phyloP scores from a whole-genome alignment of 495 filamentous ascomycete species.

The Penicillium tannophilum region DNA sequence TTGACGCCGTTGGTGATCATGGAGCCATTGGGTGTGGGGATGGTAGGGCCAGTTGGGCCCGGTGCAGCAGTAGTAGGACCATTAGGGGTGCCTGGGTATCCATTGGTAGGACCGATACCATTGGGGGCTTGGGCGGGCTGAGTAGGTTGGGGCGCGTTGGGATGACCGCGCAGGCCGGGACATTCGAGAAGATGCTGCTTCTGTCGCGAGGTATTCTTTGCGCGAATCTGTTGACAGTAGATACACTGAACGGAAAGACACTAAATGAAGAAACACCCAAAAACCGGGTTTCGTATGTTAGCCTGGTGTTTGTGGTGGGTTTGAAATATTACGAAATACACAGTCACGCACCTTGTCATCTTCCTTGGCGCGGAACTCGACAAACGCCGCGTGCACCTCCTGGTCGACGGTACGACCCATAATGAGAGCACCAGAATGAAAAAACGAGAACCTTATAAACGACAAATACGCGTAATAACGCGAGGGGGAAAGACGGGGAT shows the following conservation, averaged over 20 bases:
- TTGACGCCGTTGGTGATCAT: slow-evolving; percentile 52
- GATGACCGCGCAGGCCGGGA: slow-evolving; percentile 50
- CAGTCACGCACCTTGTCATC: slow-evolving; percentile 59
- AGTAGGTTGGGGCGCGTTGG: slow-evolving; percentile 46
- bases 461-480: neutral
- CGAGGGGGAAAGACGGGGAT: slow-evolving; percentile 2
- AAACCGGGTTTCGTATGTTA: slow-evolving; percentile 33
- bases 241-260: slow-evolving; percentile 62
- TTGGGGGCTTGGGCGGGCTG: slow-evolving; percentile 45
- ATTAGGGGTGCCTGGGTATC: slow-evolving; percentile 50
- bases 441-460: neutral
- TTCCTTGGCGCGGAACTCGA: slow-evolving; percentile 63
- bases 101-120: slow-evolving; percentile 47
- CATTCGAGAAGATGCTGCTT: slow-evolving; percentile 59
- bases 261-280: slow-evolving; percentile 34
- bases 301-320: slow-evolving; percentile 28
- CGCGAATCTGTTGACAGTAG: slow-evolving; percentile 60
- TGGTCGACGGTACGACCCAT: slow-evolving; percentile 62
- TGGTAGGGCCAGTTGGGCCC: slow-evolving; percentile 36
- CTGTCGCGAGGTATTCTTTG: slow-evolving; percentile 61
- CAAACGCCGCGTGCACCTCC: slow-evolving; percentile 59
- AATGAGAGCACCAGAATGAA: slow-evolving; percentile 28
- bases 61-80: slow-evolving; percentile 38
- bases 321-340: slow-evolving; percentile 54
- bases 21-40: slow-evolving; percentile 42